Evolutionary conservation across 179 eudicot genomes (phyloP).

Genomic region (Sideroxylon spinosum): DNA sequence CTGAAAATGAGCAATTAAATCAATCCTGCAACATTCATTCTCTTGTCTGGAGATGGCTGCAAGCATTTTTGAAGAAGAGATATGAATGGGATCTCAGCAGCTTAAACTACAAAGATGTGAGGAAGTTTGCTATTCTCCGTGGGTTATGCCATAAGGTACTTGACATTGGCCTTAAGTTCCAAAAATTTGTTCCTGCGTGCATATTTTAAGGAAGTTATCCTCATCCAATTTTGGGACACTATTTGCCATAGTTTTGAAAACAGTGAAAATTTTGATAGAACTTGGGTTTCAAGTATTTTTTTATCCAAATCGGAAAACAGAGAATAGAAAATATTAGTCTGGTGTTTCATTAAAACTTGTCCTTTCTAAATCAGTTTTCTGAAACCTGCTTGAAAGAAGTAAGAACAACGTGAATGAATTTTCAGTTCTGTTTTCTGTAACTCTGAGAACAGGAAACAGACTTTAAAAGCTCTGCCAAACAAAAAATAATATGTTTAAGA

Average conservation of each 20-base stretch:
- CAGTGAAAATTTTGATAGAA: no score
- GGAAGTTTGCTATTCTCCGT: constrained; percentile 92
- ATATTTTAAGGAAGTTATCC: neutral
- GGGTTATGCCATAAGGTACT: constrained; percentile 96
- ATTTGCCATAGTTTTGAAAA: no score
- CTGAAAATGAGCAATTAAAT: constrained; percentile 40
- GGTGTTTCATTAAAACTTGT: no score
- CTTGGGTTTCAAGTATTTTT: no score
- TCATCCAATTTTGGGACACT: neutral
- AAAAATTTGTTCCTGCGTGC: neutral
- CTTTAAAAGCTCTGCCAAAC: no score
- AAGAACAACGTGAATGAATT: no score
- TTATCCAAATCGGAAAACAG: no score
- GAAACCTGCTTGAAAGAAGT: no score
- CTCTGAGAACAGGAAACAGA: no score
- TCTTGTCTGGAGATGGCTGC: constrained; percentile 79
- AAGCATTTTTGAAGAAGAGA: constrained; percentile 70
- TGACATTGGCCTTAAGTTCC: constrained; percentile 3
- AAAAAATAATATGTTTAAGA: neutral
- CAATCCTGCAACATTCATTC: constrained; percentile 45
- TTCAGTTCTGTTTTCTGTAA: no score
- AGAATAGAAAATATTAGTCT: no score
- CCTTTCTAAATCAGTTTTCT: no score
- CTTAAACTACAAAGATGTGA: constrained; percentile 71
- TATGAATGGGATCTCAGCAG: constrained; percentile 85